A percentile compares a stretch with the other conserved stretches of the same genome.
Conservation (phyloP, 176 grass and related monocot genomes). For the Paspalum vaginatum region DNA sequence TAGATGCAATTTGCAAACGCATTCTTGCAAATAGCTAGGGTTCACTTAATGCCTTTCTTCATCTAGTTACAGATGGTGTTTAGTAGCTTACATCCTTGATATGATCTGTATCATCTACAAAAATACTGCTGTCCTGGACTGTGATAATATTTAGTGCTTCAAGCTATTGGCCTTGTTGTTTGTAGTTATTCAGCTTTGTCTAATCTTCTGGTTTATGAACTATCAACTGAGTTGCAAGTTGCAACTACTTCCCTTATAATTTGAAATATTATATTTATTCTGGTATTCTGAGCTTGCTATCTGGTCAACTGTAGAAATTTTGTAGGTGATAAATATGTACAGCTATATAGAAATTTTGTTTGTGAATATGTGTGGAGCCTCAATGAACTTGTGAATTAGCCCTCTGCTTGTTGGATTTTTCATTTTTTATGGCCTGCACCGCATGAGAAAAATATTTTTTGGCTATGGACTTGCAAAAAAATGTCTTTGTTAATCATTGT, state of each 20-base stretch:
- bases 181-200: background rate
- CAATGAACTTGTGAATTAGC: background rate
- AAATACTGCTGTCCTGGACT: background rate
- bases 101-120: background rate
- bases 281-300: slow-evolving; percentile 21
- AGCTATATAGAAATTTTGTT: background rate
- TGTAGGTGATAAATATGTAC: background rate
- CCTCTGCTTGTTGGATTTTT: background rate
- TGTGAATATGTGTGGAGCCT: background rate
- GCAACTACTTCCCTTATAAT: slow-evolving; percentile 5
- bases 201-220: background rate
- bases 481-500: background rate
- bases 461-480: background rate
- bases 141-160: background rate
- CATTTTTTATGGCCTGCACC: background rate
- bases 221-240: background rate
- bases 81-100: slow-evolving; percentile 14
- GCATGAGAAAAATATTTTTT: background rate
- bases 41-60: background rate
- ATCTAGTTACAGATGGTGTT: background rate
- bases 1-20: slow-evolving; percentile 1
- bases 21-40: background rate
- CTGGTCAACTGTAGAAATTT: background rate
- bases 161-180: slow-evolving; percentile 18
- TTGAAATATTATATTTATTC: slow-evolving; percentile 15